Percentiles rank a stretch among this genome's conserved stretches.
phyloP scores from a whole-genome alignment of 768 basidiomycete species.

The Imleria badia region DNA sequence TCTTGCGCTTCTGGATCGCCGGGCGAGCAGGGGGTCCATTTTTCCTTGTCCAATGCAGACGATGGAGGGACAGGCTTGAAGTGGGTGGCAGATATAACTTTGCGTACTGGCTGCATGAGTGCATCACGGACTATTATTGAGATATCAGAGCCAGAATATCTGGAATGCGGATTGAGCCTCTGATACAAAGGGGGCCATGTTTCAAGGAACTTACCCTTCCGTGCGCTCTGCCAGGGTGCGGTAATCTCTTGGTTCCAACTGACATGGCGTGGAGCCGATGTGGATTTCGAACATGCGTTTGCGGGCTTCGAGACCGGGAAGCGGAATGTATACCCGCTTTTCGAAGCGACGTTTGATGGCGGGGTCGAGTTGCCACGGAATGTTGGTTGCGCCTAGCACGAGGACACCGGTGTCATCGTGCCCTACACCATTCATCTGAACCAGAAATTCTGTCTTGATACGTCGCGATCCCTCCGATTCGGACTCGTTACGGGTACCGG shows the following conservation, averaged over 20 bases:
- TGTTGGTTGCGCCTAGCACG: conserved; percentile 96
- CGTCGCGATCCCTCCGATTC: conserved; percentile 96
- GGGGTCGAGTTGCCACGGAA: conserved; percentile 96
- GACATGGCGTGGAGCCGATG: conserved; percentile 88
- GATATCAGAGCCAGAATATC: conserved; percentile 94
- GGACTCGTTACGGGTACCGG: conserved; percentile 93
- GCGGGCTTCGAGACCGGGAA: conserved; percentile 90
- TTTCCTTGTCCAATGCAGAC: conserved; percentile 34
- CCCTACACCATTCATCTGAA: conserved; percentile 99
- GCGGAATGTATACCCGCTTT: conserved; percentile 97
- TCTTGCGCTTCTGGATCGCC: conserved; percentile 84
- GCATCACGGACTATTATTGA: conserved; percentile 93
- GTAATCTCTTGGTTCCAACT: conserved; percentile 77
- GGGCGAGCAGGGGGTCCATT: conserved; percentile 96
- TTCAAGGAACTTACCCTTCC: conserved; percentile 56
- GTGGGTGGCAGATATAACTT: conserved; percentile 93
- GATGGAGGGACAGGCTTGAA: conserved; percentile 62
- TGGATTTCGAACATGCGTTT: conserved; percentile 97
- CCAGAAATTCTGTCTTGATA: conserved; percentile 96
- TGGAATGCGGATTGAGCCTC: conserved; percentile 20
- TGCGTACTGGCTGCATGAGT: conserved; percentile 97
- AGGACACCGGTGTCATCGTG: conserved; percentile 97
- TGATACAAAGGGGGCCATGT: neutral
- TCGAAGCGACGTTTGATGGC: conserved; percentile 99
- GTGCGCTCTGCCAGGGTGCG: conserved; percentile 79